Evolutionary conservation across 306 rosid species (phyloP), one percentile per base, ranked within the genome.

Genomic region (Casuarina equisetifolia): DNA sequence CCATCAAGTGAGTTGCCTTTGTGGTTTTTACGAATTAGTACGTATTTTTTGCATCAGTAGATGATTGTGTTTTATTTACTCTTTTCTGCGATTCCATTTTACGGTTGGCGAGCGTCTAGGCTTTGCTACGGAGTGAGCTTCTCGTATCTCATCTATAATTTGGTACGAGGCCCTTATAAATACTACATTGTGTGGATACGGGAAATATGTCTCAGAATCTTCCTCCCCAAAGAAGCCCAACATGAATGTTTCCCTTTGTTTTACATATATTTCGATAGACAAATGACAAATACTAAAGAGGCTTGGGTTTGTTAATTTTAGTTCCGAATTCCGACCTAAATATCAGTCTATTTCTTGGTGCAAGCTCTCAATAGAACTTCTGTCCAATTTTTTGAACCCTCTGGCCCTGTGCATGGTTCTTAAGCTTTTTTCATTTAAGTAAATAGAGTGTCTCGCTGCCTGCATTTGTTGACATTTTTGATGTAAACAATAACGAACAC

Each of bases 31-130:
- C 32, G 32, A 20, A 5, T 8, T 13, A 1, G 5, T 72, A 12
- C 3, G 2, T 74, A 49, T 51, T 20, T 43, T 61, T 43, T 49
- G 45, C 25, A 46, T 43, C 48, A 19, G 46, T 46, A 70, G 7
- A 70, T 59, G n/a, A 72, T 43, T 52, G 25, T 36, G 42, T 32
- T 45, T 39, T 81, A 62, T 64, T 53, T 20, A 51, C 63, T 70
- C 49, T 53, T 63, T 49, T 25, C 8, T 16, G 40, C 38, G 40
- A 17, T 58, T 61, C 36, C 64, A 76, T 81, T 70, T 74, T 88
- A 93, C 97, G 92, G 95, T 12, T 91, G 97, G 98, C 1, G 97
- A 93, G 92, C 98, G 97, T 67, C 84, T 93, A 78, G 98, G 98
- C 45, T 93, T 86, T 86, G 94, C 97, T 49, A 93, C 98, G 32